Conservation (phyloP, 768 basidiomycete species). For the Mrakia hoshinonis region DNA sequence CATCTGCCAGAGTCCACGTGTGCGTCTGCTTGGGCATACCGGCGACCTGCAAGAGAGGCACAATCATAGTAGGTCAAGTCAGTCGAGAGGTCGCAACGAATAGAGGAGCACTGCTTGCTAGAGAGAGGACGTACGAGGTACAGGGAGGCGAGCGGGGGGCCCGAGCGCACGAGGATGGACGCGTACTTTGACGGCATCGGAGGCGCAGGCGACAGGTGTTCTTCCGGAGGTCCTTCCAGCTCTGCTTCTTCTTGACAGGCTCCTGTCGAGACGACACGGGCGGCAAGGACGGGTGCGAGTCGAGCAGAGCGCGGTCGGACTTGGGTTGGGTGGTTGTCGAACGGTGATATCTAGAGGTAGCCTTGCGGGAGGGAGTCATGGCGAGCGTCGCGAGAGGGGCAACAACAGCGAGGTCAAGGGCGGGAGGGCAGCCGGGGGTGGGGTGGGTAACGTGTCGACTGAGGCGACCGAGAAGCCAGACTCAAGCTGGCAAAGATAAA, state of each 20-base stretch:
- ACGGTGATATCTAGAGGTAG: no score
- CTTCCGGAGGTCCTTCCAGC: slow-evolving; percentile 1
- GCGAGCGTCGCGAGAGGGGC: no score
- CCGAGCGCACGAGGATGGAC: not conserved
- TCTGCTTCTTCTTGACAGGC: slow-evolving; percentile 28
- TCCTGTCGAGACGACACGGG: not conserved
- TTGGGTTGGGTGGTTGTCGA: no score
- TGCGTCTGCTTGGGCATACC: slow-evolving; percentile 66
- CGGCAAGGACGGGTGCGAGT: not conserved
- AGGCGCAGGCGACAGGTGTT: slow-evolving; percentile 39
- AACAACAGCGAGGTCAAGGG: no score
- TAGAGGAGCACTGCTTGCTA: no score
- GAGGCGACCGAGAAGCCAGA: no score
- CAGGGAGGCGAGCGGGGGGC: slow-evolving; percentile 33
- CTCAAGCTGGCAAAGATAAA: no score
- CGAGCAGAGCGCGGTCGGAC: not conserved
- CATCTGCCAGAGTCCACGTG: slow-evolving; percentile 2
- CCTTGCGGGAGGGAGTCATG: no score
- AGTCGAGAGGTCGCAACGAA: no score
- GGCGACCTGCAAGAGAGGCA: not conserved
- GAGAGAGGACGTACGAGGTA: slow-evolving; percentile 35
- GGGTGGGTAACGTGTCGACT: no score
- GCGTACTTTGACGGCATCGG: not conserved
- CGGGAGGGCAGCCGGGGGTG: not conserved
- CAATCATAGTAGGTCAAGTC: no score